Base-by-base conservation (phyloP, 208 protist species). In the Trypanosoma boissoni region DNA sequence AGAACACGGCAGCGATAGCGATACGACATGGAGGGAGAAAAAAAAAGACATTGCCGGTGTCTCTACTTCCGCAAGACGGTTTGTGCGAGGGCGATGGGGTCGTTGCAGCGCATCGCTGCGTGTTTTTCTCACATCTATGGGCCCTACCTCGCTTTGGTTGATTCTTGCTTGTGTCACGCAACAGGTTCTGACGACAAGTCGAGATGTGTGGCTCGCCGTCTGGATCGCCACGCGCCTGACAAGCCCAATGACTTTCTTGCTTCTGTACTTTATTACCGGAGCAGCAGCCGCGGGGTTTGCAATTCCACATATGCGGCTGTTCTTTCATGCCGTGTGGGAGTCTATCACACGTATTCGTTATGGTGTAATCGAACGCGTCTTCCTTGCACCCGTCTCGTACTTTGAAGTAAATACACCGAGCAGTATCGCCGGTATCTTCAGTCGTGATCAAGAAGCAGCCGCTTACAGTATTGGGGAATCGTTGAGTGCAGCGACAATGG, bases 191-290 rank as follows among this genome's bases (percentile, higher is more conserved):
- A 78, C 68, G 36, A 86, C 68, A 31, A 55, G 86, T 45, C 72
- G 78, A 61, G 85, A 92, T 67, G 82, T 87, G 56, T 92, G 85
- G 81, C 64, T 92, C 3, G 78, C 81, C 45, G 61, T 92, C 16
- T 92, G 81, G 77, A 72, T 81, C 23, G 34, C 79, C 23, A 54
- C 24, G 59, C 4, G 18, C 9, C 49, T 32, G 7, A 43, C 37
- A 24, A 51, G 56, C 58, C 26, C 46, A 14, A 20, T 3, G 6
- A 53, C 6, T 6, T 56, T 45, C 12, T 34, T 27, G 10, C 18
- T 53, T 18, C 54, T 14, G 34, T 88, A 87, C 72, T 76, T 80
- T 41, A 52, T 78, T 31, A 80, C 88, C 24, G 85, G 85, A 28
- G 39, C 76, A 18, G 55, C 72, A 24, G 68, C 78, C 9, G 64